Base-by-base conservation (phyloP, 208 protist species). In the Plasmodiophora brassicae region DNA sequence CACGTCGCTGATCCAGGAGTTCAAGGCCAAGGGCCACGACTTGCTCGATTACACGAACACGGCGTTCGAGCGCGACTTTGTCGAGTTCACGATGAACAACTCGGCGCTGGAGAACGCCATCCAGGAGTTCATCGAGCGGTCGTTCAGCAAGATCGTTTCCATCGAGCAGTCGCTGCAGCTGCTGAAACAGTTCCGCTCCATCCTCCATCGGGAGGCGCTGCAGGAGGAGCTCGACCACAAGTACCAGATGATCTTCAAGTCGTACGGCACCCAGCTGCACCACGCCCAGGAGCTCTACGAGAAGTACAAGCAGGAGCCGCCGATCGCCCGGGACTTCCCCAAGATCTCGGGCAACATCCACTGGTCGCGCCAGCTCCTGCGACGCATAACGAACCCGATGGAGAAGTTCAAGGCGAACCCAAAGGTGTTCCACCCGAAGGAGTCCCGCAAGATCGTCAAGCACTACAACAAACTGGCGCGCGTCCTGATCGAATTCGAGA, bases 351-450 rank as follows among this genome's bases (percentile, higher is more conserved):
- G 96, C 71, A 93, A 95, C 41, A 97, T 98, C 87, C 94, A 91
- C 87, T 98, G 97, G 97, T 91, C 95, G 0, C 93, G 96, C 44
- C 96, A 98, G 92, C 93, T 98, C 45, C 94, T 98, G 83, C 94
- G 95, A 36, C 95, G 97, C 90, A 98, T 98, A 90, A 97, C 98
- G 91, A 95, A 92, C 41, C 97, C 97, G 8, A 98, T 98, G 96
- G 92, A 96, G 84, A 95, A 96, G 90, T 98, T 98, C 92, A 95
- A 90, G 95, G 92, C 93, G 0, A 96, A 96, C 92, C 94, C 94
- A 36, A 88, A 72, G 1, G 54, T 90, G 38, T 89, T 92, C 86
- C 22, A 72, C 20, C 78, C 87, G 45, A 97, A 97, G 91, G 96
- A 98, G 90, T 96, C 84, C 10, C 84, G 50, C 50, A 53, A 65